phyloP scores from a whole-genome alignment of 1,284 basidiomycete species.

The Trichosporon ovoides region DNA sequence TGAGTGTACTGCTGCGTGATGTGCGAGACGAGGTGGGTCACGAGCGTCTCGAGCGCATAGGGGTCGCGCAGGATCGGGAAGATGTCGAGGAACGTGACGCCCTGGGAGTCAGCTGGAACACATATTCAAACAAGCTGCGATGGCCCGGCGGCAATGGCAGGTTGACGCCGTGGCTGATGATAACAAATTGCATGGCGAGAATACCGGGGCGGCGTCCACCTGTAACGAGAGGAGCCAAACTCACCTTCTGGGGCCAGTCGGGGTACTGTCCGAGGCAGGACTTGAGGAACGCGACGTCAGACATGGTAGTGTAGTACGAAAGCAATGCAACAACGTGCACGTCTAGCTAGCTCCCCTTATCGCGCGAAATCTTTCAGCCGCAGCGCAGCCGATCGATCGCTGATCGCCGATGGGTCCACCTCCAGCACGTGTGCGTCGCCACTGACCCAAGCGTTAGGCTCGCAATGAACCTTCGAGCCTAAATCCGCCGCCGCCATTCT shows the following conservation, averaged over 20 bases:
- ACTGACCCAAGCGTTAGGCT: too few species aligned
- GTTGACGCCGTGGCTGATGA: too few species aligned
- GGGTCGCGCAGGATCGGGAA: conserved; percentile 84
- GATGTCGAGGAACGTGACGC: conserved; percentile 63
- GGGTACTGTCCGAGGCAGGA: conserved; percentile 63
- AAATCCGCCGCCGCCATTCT: not conserved
- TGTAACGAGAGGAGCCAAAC: too few species aligned
- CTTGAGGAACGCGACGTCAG: conserved; percentile 69
- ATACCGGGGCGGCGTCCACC: not conserved
- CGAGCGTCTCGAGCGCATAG: conserved; percentile 77
- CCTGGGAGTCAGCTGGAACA: conserved; percentile 26
- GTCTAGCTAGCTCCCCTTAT: not conserved
- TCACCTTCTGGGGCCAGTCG: conserved; percentile 83
- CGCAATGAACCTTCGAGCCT: not conserved
- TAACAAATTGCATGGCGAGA: too few species aligned
- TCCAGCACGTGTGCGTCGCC: too few species aligned
- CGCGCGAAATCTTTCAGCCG: conserved; percentile 6
- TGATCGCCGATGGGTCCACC: conserved; percentile 5
- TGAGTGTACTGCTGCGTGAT: conserved; percentile 58
- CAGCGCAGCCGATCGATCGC: too few species aligned
- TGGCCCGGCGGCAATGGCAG: too few species aligned
- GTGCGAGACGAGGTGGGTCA: conserved; percentile 84
- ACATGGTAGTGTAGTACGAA: conserved; percentile 53
- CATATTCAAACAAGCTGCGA: too few species aligned
- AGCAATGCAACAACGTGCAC: not conserved